phyloP scores from a whole-genome alignment of 2,329 filamentous ascomycete genomes.

The Talaromyces pinophilus region DNA sequence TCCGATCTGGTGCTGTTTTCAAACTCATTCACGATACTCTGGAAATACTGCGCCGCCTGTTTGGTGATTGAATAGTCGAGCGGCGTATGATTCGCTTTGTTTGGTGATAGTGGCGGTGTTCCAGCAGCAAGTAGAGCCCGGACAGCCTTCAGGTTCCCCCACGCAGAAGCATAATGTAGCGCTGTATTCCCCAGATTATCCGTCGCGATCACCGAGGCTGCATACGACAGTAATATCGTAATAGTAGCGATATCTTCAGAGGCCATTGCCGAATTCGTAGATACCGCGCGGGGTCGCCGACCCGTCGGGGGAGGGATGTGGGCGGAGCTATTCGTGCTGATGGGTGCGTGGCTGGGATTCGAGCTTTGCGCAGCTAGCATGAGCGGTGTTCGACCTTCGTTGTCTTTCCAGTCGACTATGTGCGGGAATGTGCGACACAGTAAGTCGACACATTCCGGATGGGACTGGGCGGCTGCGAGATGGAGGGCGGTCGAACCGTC shows the following conservation, averaged over 20 bases:
- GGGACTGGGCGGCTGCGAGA: conserved; percentile 69
- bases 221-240: conserved; percentile 31
- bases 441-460: conserved; percentile 72
- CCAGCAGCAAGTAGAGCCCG: conserved; percentile 76
- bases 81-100: conserved; percentile 78
- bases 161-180: conserved; percentile 80
- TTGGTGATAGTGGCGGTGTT: conserved; percentile 70
- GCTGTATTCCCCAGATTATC: conserved; percentile 82
- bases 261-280: conserved; percentile 26
- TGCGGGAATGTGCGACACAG: conserved; percentile 65
- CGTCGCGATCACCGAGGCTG: conserved; percentile 54
- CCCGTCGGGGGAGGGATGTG: conserved; percentile 23
- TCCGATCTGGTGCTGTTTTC: conserved; percentile 60
- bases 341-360: conserved; percentile 25
- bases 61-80: conserved; percentile 80
- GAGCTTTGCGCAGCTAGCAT: conserved; percentile 45
- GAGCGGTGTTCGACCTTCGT: conserved; percentile 58
- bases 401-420: conserved; percentile 66
- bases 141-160: conserved; percentile 75
- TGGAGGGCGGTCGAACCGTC: conserved; percentile 79
- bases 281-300: conserved; percentile 24
- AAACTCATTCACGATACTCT: conserved; percentile 70
- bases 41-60: conserved; percentile 82
- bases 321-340: conserved; percentile 25
- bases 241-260: conserved; percentile 34